phyloP scores from a whole-genome alignment of 305 asterid species.

The Rubia peregrina region DNA sequence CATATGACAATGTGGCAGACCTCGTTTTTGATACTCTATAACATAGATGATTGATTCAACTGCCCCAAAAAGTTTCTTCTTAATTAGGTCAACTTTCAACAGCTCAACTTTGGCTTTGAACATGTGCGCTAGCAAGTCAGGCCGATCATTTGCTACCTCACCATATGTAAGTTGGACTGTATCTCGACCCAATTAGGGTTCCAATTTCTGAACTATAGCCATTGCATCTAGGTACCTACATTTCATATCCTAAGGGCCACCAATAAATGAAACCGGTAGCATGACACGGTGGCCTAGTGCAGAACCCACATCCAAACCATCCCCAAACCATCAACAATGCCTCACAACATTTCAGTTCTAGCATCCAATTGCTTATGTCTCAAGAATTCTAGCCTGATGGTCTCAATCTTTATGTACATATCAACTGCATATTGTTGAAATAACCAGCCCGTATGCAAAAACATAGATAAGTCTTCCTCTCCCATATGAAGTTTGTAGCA shows the following conservation, averaged over 20 bases:
- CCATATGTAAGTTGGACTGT: not conserved
- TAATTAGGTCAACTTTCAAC: not conserved
- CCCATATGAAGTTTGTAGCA: no score
- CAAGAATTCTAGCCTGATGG: not conserved
- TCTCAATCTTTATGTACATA: no score
- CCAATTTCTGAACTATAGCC: not conserved
- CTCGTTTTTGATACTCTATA: no score
- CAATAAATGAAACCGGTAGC: not conserved
- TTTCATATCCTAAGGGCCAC: not conserved
- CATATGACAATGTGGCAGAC: slow-evolving; percentile 5
- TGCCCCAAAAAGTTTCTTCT: not conserved
- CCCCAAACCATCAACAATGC: not conserved
- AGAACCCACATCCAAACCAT: not conserved
- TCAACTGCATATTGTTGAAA: no score
- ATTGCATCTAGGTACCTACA: not conserved
- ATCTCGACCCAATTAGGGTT: not conserved
- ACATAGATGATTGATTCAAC: no score
- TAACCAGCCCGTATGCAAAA: no score
- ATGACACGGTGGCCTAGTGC: not conserved
- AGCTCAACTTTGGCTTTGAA: not conserved
- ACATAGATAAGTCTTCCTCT: no score
- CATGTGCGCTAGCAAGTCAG: not conserved
- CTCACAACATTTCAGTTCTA: not conserved
- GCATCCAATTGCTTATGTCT: not conserved
- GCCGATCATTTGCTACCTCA: not conserved